Evolutionary conservation across 1,284 basidiomycete species (phyloP).

Genomic region (Pseudozyma sp.): DNA sequence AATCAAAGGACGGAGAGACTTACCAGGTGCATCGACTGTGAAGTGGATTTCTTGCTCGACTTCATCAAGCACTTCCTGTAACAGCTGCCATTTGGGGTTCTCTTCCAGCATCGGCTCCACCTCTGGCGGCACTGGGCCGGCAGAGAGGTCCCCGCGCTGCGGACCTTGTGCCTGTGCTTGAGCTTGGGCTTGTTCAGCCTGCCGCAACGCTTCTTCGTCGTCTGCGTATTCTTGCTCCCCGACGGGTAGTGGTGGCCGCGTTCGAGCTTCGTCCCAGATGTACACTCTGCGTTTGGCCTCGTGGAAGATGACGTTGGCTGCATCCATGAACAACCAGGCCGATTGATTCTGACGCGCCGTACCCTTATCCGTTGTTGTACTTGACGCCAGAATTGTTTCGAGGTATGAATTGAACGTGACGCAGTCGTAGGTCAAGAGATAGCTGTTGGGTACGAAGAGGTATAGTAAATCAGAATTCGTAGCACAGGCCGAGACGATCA

Average conservation of each 20-base stretch:
- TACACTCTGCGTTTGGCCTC: conserved; percentile 85
- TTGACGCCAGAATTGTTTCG: conserved; percentile 86
- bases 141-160: not conserved
- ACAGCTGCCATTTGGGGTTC: conserved; percentile 90
- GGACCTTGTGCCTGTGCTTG: not conserved
- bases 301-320: conserved; percentile 87
- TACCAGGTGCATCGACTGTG: conserved; percentile 67
- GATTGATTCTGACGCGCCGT: conserved; percentile 75
- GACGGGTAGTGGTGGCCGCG: not conserved
- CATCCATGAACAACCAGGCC: conserved; percentile 87
- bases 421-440: conserved; percentile 89
- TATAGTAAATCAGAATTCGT: conserved; percentile 1
- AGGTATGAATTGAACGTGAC: conserved; percentile 91
- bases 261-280: conserved; percentile 70
- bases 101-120: conserved; percentile 92
- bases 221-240: conserved; percentile 47
- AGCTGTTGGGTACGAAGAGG: conserved; percentile 72
- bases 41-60: conserved; percentile 85
- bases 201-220: conserved; percentile 66
- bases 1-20: conserved; percentile 1
- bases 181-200: conserved; percentile 18
- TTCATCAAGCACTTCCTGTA: conserved; percentile 88
- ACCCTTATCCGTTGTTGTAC: conserved; percentile 71
- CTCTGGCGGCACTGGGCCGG: conserved; percentile 73
- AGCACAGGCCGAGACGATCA: not conserved